Percentiles rank a stretch among this genome's conserved stretches.
Evolutionary conservation across 106 monocot species (phyloP).

Genomic region (Ottelia alismoides): DNA sequence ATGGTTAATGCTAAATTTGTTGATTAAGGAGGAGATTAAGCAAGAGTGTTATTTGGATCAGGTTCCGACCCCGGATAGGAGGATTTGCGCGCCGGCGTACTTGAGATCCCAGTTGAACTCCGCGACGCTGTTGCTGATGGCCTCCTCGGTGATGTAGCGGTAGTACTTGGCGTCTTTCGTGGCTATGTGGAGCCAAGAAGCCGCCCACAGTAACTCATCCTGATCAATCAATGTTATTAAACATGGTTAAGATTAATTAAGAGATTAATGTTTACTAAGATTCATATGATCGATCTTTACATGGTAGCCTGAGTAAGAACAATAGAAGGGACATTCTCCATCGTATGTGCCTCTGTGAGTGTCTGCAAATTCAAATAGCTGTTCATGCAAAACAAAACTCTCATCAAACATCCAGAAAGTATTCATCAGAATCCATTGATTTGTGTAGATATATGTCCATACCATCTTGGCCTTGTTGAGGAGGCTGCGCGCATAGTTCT

Average conservation of each 20-base stretch:
- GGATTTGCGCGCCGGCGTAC: constrained; percentile 76
- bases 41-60: not conserved
- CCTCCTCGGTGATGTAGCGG: constrained; percentile 50
- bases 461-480: constrained; percentile 88
- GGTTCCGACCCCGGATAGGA: constrained; percentile 39
- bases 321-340: constrained; percentile 94
- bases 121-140: constrained; percentile 65
- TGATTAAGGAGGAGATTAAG: not conserved
- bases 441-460: too few relatives aligned
- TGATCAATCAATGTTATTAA: constrained; percentile 7
- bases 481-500: constrained; percentile 44
- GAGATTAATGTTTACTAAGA: not conserved
- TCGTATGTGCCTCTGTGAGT: constrained; percentile 64
- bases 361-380: constrained; percentile 78
- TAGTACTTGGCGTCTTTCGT: constrained; percentile 34
- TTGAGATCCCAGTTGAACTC: constrained; percentile 97
- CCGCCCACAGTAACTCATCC: constrained; percentile 96
- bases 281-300: constrained; percentile 15
- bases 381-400: not conserved
- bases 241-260: not conserved
- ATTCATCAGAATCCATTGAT: too few relatives aligned
- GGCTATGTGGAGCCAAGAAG: constrained; percentile 69
- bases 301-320: constrained; percentile 84
- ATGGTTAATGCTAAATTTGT: not conserved
- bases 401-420: too few relatives aligned